phyloP scores from a whole-genome alignment of 2,329 filamentous ascomycete species.

The Penicillium sclerotigenum region DNA sequence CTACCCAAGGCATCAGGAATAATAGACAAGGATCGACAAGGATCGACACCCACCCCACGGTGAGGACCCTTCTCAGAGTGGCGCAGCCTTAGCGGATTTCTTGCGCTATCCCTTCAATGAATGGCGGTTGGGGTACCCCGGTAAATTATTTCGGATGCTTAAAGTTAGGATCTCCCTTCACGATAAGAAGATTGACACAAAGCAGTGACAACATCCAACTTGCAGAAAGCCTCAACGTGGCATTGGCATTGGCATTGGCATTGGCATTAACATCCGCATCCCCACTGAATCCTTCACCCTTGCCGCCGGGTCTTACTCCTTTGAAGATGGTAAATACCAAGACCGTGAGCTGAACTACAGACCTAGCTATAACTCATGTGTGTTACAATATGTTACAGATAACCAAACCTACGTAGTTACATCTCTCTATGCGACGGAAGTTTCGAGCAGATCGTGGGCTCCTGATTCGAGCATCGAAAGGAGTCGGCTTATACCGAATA shows the following conservation, averaged over 20 bases:
- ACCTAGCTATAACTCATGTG: background rate
- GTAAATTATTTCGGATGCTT: background rate
- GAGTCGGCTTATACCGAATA: background rate
- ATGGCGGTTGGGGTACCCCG: background rate
- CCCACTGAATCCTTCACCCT: background rate
- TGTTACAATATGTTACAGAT: background rate
- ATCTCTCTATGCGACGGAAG: background rate
- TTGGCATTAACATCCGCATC: background rate
- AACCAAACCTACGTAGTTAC: background rate
- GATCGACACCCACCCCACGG: slow-evolving; percentile 5
- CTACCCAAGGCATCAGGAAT: background rate
- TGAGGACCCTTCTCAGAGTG: background rate
- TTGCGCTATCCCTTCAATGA: background rate
- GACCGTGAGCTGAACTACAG: background rate
- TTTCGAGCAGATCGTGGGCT: background rate
- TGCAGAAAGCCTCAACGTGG: background rate
- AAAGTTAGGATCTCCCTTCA: slow-evolving; percentile 2
- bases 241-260: background rate
- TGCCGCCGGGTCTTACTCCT: background rate
- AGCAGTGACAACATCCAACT: background rate
- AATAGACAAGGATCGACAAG: background rate
- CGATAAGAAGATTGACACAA: slow-evolving; percentile 5
- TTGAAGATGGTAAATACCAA: background rate
- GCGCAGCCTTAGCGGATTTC: background rate
- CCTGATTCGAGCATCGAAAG: background rate